A percentile compares a stretch with the other conserved stretches of the same genome.
phyloP scores from a whole-genome alignment of 106 monocot species.

The Vanilla planifolia region DNA sequence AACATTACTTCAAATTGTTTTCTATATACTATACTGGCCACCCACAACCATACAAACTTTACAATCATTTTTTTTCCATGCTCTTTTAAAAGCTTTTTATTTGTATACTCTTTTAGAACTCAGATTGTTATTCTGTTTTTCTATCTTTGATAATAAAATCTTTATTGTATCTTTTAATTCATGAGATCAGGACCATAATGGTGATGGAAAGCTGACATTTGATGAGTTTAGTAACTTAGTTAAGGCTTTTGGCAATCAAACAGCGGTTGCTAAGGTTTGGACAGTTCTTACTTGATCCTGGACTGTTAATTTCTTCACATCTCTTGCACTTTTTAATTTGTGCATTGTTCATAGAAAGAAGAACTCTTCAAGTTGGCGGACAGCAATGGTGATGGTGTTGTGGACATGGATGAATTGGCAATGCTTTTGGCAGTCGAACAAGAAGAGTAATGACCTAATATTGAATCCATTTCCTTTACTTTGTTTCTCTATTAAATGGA shows the following conservation, averaged over 20 bases:
- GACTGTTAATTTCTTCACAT: neutral
- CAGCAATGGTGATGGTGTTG: slow-evolving; percentile 79
- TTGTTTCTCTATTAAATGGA: slow-evolving; percentile 1
- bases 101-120: no score
- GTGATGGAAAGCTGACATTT: slow-evolving; percentile 66
- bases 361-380: slow-evolving; percentile 84
- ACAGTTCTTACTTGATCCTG: neutral
- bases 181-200: slow-evolving; percentile 69
- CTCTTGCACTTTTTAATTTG: slow-evolving; percentile 5
- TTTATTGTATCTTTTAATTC: neutral
- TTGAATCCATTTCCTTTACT: neutral
- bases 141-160: no score
- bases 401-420: slow-evolving; percentile 84
- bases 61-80: no score
- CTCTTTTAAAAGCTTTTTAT: no score
- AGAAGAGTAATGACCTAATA: slow-evolving; percentile 54
- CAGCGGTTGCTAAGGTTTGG: slow-evolving; percentile 58
- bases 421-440: slow-evolving; percentile 60
- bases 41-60: no score
- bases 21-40: no score
- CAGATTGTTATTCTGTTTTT: no score
- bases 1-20: no score
- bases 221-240: slow-evolving; percentile 72
- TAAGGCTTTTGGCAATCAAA: slow-evolving; percentile 75
- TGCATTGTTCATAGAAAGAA: slow-evolving; percentile 51